Base-by-base conservation (phyloP, 345 rosid genomes). In the Populus tremula region DNA sequence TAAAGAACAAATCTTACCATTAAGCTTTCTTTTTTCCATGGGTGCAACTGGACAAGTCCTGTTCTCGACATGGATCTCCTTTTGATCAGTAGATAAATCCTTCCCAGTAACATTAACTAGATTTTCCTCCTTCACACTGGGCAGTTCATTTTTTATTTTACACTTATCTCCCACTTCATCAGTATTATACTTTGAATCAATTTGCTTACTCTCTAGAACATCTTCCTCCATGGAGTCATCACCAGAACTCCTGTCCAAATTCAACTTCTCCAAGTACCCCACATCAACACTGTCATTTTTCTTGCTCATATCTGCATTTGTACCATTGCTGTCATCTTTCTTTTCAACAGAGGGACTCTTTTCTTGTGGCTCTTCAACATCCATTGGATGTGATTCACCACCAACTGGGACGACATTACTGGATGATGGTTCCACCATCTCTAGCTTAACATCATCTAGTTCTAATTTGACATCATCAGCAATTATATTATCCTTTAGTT, bases 381-480 rank as follows among this genome's bases (percentile, higher is more conserved):
- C 98, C 97, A 90, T 81, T 5, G 91, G 97, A 92, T 89, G 94
- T 77, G 91, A 91, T 84, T 91, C 89, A 45, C 91, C 97, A 89
- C 81, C 77, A 78, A 84, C 91, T 9, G 90, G 86, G 71, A 84
- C 85, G 78, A 87, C 83, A 82, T 74, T 78, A 85, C 83, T 82
- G 78, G 93, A 85, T 84, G 94, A 88, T 86, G 93, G 94, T 86
- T 88, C 91, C 90, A 88, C 92, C 88, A 87, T 90, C 88, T 87
- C 97, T 59, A 89, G 87, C 90, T 90, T 94, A 89, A 79, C 83
- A 89, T 87, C 88, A 91, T 90, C 96, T 91, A 89, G 86, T 84
- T 94, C 98, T 96, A 96, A 80, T 93, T 92, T 90, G 90, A 90
- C 91, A 96, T 92, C 80, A 90, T 91, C 99, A 96, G 90, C 91